Conservation (phyloP, 768 basidiomycete genomes). For the Russula compacta region DNA sequence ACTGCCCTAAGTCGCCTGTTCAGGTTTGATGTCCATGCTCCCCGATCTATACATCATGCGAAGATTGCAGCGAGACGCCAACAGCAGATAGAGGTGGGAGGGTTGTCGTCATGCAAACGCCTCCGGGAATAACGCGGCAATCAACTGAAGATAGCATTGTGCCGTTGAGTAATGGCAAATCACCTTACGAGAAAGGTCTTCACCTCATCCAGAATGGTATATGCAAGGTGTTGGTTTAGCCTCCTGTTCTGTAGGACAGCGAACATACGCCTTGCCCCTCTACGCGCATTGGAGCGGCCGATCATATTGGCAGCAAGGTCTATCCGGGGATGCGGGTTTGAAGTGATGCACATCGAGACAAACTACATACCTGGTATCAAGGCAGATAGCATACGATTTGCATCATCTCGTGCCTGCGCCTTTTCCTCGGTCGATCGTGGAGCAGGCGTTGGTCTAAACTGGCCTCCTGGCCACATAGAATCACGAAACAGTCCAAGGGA, state of each 20-base stretch:
- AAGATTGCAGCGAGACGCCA: neutral
- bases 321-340: conserved; percentile 25
- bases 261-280: conserved; percentile 88
- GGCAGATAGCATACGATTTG: conserved; percentile 81
- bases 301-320: conserved; percentile 97
- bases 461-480: conserved; percentile 79
- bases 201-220: conserved; percentile 88
- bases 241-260: conserved; percentile 89
- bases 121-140: conserved; percentile 56
- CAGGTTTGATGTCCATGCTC: neutral
- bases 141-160: conserved; percentile 32
- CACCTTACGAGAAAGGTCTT: conserved; percentile 13
- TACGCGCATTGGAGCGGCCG: conserved; percentile 88
- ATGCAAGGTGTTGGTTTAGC: conserved; percentile 88
- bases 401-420: conserved; percentile 69
- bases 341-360: neutral
- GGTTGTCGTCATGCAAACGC: conserved; percentile 16
- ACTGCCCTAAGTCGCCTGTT: neutral
- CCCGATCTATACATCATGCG: neutral
- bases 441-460: conserved; percentile 45
- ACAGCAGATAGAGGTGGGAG: no score
- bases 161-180: neutral
- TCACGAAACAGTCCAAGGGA: conserved; percentile 63
- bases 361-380: conserved; percentile 71
- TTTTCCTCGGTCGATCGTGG: conserved; percentile 82